Percentiles rank a stretch among this genome's conserved stretches.
These are phyloP conservation scores for Sindora glabra DNA, from an alignment of 306 rosid genomes.

Conservation along the genomic window DNA sequence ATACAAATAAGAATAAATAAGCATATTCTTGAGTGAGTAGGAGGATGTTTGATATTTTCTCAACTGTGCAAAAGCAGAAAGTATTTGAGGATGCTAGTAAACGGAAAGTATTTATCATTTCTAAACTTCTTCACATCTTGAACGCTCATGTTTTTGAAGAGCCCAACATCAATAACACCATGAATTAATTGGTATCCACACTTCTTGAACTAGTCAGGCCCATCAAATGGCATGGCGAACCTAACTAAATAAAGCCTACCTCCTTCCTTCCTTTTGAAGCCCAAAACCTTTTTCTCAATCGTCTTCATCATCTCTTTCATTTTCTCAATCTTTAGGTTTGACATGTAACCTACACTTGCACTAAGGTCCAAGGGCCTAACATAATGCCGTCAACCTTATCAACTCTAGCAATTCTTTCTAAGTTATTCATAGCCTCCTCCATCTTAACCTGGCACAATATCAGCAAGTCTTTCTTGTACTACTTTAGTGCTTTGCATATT, in stretches of 20 bases:
- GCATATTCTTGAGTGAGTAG: no score
- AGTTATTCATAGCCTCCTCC: not conserved
- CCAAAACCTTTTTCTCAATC: not conserved
- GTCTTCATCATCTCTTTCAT: constrained; percentile 5
- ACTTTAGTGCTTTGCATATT: no score
- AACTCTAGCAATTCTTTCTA: not conserved
- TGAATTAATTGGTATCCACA: not conserved
- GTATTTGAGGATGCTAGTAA: no score
- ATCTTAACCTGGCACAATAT: constrained; percentile 7
- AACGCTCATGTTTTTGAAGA: no score
- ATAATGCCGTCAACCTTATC: constrained; percentile 4
- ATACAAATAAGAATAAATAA: no score
- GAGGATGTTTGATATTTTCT: no score
- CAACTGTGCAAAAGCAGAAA: no score
- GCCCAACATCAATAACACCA: no score
- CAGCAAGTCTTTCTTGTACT: no score
- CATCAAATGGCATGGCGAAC: not conserved
- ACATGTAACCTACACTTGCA: not conserved
- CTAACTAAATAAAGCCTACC: not conserved
- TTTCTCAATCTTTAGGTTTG: not conserved
- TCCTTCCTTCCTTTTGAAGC: not conserved
- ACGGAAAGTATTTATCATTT: no score
- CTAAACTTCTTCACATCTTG: no score
- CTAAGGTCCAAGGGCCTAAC: constrained; percentile 2
- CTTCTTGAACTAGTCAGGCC: not conserved